Conservation (phyloP, 352 stramenopile species). For the Globisporangium perplexum region DNA sequence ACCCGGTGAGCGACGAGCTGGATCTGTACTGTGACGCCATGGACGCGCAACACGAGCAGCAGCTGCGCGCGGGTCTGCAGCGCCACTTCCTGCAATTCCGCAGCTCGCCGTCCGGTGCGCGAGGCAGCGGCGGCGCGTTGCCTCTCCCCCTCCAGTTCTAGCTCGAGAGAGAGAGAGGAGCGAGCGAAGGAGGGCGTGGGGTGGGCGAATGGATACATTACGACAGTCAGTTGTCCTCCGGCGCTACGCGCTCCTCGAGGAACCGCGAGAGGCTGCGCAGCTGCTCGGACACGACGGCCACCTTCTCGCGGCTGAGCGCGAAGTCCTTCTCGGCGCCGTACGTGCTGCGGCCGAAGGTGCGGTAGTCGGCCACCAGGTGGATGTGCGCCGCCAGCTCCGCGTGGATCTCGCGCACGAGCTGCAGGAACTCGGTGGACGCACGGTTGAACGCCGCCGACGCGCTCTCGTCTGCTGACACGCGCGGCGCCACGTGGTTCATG, state of each 20-base stretch:
- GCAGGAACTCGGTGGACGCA: slow-evolving; percentile 77
- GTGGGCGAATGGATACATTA: not conserved
- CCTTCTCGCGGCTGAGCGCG: slow-evolving; percentile 69
- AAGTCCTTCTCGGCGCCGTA: slow-evolving; percentile 83
- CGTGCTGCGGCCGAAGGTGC: slow-evolving; percentile 73
- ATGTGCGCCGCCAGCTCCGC: slow-evolving; percentile 77
- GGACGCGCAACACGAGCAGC: slow-evolving; percentile 28
- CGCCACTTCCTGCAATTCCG: slow-evolving; percentile 59
- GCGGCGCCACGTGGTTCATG: slow-evolving; percentile 62
- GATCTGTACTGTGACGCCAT: slow-evolving; percentile 12
- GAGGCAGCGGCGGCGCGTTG: not conserved
- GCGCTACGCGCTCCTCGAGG: slow-evolving; percentile 67
- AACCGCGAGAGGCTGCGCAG: slow-evolving; percentile 70
- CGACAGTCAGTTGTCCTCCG: slow-evolving; percentile 41
- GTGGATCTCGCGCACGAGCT: slow-evolving; percentile 85
- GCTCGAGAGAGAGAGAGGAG: too few relatives aligned
- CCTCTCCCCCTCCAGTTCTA: not conserved
- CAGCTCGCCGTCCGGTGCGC: not conserved
- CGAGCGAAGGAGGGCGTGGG: too few relatives aligned
- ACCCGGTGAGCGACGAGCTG: slow-evolving; percentile 14
- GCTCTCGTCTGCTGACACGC: slow-evolving; percentile 57
- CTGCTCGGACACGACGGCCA: slow-evolving; percentile 73
- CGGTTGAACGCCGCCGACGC: slow-evolving; percentile 70
- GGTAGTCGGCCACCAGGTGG: slow-evolving; percentile 83
- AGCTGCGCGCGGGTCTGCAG: slow-evolving; percentile 37